phyloP scores from a whole-genome alignment of 345 rosid species.

The Brassica napus region DNA sequence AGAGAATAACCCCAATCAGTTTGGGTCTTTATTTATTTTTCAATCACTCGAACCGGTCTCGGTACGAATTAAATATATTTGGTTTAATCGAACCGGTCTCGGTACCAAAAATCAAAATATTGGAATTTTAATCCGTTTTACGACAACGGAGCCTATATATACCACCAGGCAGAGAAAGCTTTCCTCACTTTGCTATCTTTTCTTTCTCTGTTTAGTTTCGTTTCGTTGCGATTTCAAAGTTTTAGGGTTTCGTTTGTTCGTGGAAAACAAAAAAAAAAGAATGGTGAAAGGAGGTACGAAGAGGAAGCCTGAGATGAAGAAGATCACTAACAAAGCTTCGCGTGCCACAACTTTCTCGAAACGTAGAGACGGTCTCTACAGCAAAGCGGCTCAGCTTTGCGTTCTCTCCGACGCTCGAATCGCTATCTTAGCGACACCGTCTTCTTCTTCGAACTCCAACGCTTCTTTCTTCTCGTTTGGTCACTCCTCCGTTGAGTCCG shows the following conservation, averaged over 20 bases:
- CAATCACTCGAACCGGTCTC: not conserved
- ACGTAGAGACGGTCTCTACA: slow-evolving; percentile 1
- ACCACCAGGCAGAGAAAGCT: not conserved
- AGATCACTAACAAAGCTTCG: not conserved
- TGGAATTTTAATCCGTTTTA: too few species aligned
- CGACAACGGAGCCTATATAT: not conserved
- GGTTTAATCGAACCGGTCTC: not conserved
- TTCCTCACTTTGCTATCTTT: not conserved
- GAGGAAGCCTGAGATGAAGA: not conserved
- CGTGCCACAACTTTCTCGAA: not conserved
- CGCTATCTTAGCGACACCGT: not conserved
- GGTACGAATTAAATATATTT: not conserved
- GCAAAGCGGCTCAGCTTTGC: slow-evolving; percentile 10
- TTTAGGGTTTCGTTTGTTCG: not conserved
- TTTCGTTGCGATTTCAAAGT: not conserved
- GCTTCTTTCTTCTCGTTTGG: slow-evolving; percentile 5
- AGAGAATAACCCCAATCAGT: not conserved
- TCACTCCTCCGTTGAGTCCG: not conserved
- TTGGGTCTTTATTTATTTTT: not conserved
- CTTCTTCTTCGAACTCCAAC: not conserved
- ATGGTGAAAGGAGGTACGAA: slow-evolving; percentile 7
- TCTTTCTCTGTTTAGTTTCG: not conserved
- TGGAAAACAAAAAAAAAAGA: not conserved
- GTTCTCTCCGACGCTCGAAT: not conserved
- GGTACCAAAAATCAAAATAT: not conserved